Evolutionary conservation across 73 alveolate genomes (phyloP), one percentile per base, ranked within the genome.

Genomic region (Breviolum minutum): DNA sequence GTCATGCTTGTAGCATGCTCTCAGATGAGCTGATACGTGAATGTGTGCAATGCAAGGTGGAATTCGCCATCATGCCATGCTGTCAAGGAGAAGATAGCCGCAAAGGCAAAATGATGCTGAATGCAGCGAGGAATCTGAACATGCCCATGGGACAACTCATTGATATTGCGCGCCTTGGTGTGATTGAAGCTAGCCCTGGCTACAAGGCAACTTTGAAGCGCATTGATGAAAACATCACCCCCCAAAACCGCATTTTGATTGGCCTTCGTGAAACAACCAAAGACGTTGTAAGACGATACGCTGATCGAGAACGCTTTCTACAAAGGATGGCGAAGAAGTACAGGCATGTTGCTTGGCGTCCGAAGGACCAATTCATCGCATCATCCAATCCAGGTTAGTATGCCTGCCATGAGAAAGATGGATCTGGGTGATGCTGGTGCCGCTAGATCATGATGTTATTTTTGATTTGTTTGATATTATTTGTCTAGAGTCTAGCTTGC

Each of bases 51-150:
- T n/a, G 81, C 22, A 8, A 61, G n/a, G 98, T 92, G 91, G 98
- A 92, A 17, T 92, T 92, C 32, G 98, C 98, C 74, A 80, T 92
- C 83, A 92, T 92, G 98, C 98, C 98, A 19, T 92, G 98, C 32
- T 92, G 98, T 54, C 98, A 92, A 5, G 98, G 98, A 8, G 91
- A 76, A 62, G 98, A 92, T 32, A 92, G 90, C 19, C 89, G 98
- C 29, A 54, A 62, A 19, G 90, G 98, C 98, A 73, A 20, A 90
- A 92, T 92, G 98, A 92, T 92, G 98, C 48, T 92, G 89, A 73
- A 92, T 40, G 62, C 98, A 4, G 98, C 91, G 27, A 92, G 73
- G 91, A 73, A 71, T 54, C 81, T 92, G 54, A 73, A 81, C 63
- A 73, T 92, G 8, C 69, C 1, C 98, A 92, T 22, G 88, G 91